Percentiles rank a stretch among this genome's conserved stretches.
phyloP scores from a whole-genome alignment of 1,284 basidiomycete genomes.

The Microbotryum violaceum region DNA sequence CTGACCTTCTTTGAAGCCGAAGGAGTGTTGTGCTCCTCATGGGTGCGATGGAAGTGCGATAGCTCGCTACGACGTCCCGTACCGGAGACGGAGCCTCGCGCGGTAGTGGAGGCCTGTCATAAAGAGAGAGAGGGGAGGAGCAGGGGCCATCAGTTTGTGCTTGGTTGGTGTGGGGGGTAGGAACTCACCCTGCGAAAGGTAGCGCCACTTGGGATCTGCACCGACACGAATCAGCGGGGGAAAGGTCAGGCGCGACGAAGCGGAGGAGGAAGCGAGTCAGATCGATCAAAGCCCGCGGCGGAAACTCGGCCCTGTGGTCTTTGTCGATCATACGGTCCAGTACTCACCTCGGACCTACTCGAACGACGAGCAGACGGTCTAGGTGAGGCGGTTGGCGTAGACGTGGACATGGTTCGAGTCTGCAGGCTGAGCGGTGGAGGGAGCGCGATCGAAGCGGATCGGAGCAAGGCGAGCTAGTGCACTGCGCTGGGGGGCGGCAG shows the following conservation, averaged over 20 bases:
- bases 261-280: background rate
- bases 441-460: too few species aligned
- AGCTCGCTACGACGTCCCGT: slow-evolving; percentile 21
- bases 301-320: background rate
- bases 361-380: slow-evolving; percentile 44
- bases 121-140: slow-evolving; percentile 5
- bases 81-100: slow-evolving; percentile 21
- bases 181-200: slow-evolving; percentile 1
- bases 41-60: slow-evolving; percentile 14
- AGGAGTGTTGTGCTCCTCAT: slow-evolving; percentile 9
- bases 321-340: too few species aligned
- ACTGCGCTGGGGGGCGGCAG: too few species aligned
- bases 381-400: slow-evolving; percentile 23
- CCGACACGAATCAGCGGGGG: too few species aligned
- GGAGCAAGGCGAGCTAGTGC: too few species aligned
- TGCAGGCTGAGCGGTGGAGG: too few species aligned
- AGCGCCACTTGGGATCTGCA: background rate
- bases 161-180: background rate
- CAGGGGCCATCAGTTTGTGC: background rate
- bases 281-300: too few species aligned
- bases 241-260: background rate
- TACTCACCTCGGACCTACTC: slow-evolving; percentile 1
- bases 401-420: slow-evolving; percentile 41
- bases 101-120: slow-evolving; percentile 13
- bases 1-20: slow-evolving; percentile 16